Base-by-base conservation (phyloP, 2,329 filamentous ascomycete species). In the Pseudogymnoascus sp. region DNA sequence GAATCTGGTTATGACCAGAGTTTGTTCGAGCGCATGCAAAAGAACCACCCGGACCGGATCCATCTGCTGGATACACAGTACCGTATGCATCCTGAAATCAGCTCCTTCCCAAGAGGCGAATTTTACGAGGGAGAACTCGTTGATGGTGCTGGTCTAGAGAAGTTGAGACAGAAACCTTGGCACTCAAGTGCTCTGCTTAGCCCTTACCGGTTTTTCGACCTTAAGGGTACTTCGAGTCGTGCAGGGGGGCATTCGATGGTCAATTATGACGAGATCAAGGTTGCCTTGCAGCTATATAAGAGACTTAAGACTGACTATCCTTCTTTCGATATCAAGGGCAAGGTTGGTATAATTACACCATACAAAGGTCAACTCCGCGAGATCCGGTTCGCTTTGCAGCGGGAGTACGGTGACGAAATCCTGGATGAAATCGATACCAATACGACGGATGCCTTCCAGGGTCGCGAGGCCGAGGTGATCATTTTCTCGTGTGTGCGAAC, bases 71-170 rank as follows among this genome's bases (percentile, higher is more conserved):
- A 98, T 72, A 95, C 89, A 63, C 95, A 99, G 73, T 99, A 99
- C 74, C 95, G 95, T 76, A 99, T 99, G 96, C 95, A 99, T 77
- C 95, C 96, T 0, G 91, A 95, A 68, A 99, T 99, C 73, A 96
- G 92, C 75, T 76, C 81, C 61, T 99, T 97, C 75, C 95, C 96
- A 1, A 96, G 92, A 74, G 80, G 83, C 69, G 89, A 93, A 61
- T 99, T 99, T 77, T 99, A 99, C 77, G 91, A 98, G 72, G 87
- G 90, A 28, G 85, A 87, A 66, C 84, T 99, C 10, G 80, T 93
- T 67, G 92, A 99, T 74, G 95, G 96, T 24, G 84, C 83, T 65
- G 84, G 89, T 68, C 98, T 98, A 93, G 86, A 83, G 3, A 80
- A 78, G 62, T 79, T 96, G 61, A 89, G 95, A 59, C 78, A 81